A percentile compares a stretch with the other conserved stretches of the same genome.
These are phyloP conservation scores for Fusarium drepaniforme DNA, from an alignment of 2,329 filamentous ascomycete species.

Conservation along the genomic window DNA sequence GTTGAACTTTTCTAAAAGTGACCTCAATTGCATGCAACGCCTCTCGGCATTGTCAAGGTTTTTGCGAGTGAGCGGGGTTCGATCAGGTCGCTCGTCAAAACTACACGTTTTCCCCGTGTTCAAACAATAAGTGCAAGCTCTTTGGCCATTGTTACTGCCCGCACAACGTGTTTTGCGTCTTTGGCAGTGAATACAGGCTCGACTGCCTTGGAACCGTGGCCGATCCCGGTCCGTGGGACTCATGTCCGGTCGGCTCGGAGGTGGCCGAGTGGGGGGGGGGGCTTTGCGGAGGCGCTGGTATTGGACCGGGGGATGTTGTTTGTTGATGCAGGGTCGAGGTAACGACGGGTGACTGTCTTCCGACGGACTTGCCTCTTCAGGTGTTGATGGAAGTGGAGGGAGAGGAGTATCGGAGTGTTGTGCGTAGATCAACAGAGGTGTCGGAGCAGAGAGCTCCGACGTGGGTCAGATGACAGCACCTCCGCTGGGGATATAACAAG, in stretches of 20 bases:
- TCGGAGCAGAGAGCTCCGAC: neutral
- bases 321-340: neutral
- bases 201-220: neutral
- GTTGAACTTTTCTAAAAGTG: slow-evolving; percentile 43
- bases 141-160: slow-evolving; percentile 31
- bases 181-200: slow-evolving; percentile 37
- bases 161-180: slow-evolving; percentile 41
- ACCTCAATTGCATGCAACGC: slow-evolving; percentile 42
- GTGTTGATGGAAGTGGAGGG: neutral
- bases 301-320: neutral
- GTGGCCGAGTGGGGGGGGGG: neutral
- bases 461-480: neutral
- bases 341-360: neutral
- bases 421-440: neutral
- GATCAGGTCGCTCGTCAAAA: slow-evolving; percentile 48
- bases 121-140: slow-evolving; percentile 43
- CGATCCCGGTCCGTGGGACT: neutral
- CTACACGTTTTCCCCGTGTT: slow-evolving; percentile 46
- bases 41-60: slow-evolving; percentile 50
- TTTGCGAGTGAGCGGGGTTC: slow-evolving; percentile 51
- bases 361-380: neutral
- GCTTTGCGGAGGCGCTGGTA: neutral
- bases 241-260: neutral
- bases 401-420: neutral
- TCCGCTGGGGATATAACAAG: no score